Conservation (phyloP, 805 yeast genomes). For the Nakazawaea sp. region DNA sequence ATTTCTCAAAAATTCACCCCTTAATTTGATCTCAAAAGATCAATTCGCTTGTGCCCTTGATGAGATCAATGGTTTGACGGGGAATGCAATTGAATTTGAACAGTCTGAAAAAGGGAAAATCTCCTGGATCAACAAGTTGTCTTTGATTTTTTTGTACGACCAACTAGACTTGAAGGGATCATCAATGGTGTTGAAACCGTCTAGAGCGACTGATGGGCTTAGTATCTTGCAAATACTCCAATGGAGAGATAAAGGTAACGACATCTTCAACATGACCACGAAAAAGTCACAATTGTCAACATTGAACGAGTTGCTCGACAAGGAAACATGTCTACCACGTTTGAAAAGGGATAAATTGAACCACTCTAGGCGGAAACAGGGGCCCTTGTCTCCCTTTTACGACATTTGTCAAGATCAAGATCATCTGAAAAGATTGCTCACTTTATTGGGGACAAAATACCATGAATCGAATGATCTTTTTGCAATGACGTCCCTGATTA, state of each 20-base stretch:
- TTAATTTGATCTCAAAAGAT: too few relatives aligned
- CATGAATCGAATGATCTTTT: too few relatives aligned
- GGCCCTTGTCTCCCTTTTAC: constrained; percentile 32
- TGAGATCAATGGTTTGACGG: constrained; percentile 16
- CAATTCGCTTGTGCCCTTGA: constrained; percentile 15
- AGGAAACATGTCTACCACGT: constrained; percentile 15
- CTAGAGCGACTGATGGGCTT: background rate
- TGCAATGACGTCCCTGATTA: too few relatives aligned
- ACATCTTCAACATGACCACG: constrained; percentile 22
- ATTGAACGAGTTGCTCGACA: constrained; percentile 17
- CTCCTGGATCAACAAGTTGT: constrained; percentile 19
- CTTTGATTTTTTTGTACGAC: constrained; percentile 18
- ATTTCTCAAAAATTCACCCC: too few relatives aligned
- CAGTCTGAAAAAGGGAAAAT: constrained; percentile 18
- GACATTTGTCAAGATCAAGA: constrained; percentile 40
- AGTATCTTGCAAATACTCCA: background rate
- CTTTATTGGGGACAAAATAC: too few relatives aligned
- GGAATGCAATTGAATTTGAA: constrained; percentile 18
- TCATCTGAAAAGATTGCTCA: too few relatives aligned
- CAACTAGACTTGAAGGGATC: constrained; percentile 4
- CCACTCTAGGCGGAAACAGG: too few relatives aligned
- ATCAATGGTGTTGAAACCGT: background rate
- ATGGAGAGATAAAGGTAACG: constrained; percentile 11
- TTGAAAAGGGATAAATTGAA: background rate
- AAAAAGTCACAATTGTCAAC: constrained; percentile 18